Evolutionary conservation across 441 rosid species (phyloP).

Genomic region (Populus trichocarpa): DNA sequence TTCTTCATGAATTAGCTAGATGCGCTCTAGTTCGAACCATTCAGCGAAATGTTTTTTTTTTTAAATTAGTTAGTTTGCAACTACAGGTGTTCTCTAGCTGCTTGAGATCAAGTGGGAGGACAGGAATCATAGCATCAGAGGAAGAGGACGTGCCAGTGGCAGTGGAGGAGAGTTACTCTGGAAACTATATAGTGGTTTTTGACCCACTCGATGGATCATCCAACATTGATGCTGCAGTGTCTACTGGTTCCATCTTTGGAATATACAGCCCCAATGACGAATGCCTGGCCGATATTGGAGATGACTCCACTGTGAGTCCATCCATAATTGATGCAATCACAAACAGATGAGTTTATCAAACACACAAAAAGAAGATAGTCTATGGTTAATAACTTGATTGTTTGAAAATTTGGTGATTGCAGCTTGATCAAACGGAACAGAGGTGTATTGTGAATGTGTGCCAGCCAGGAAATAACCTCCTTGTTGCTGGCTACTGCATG

Average conservation of each 20-base stretch:
- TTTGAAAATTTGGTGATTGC: slow-evolving; percentile 22
- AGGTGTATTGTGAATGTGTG: slow-evolving; percentile 86
- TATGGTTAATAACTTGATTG: not conserved
- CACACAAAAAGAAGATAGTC: not conserved
- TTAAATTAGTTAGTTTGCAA: slow-evolving; percentile 4
- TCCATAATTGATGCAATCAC: not conserved
- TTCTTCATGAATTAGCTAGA: not conserved
- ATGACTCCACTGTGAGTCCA: slow-evolving; percentile 48
- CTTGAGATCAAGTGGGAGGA: slow-evolving; percentile 87
- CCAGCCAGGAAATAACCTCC: slow-evolving; percentile 88
- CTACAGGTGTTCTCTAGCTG: slow-evolving; percentile 85
- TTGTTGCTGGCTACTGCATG: slow-evolving; percentile 96
- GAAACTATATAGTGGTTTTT: slow-evolving; percentile 85
- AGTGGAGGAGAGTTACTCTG: slow-evolving; percentile 89
- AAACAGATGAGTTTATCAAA: not conserved
- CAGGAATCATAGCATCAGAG: slow-evolving; percentile 93
- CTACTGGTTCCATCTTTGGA: slow-evolving; percentile 95
- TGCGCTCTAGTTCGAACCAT: not conserved
- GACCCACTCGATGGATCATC: slow-evolving; percentile 97
- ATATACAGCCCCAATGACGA: slow-evolving; percentile 89
- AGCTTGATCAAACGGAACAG: slow-evolving; percentile 60
- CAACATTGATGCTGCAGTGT: slow-evolving; percentile 90
- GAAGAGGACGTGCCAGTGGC: slow-evolving; percentile 98
- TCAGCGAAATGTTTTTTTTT: too few relatives aligned
- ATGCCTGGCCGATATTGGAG: slow-evolving; percentile 68